Evolutionary conservation across 2,329 filamentous ascomycete genomes (phyloP).

Genomic region (Penicillium sp.): DNA sequence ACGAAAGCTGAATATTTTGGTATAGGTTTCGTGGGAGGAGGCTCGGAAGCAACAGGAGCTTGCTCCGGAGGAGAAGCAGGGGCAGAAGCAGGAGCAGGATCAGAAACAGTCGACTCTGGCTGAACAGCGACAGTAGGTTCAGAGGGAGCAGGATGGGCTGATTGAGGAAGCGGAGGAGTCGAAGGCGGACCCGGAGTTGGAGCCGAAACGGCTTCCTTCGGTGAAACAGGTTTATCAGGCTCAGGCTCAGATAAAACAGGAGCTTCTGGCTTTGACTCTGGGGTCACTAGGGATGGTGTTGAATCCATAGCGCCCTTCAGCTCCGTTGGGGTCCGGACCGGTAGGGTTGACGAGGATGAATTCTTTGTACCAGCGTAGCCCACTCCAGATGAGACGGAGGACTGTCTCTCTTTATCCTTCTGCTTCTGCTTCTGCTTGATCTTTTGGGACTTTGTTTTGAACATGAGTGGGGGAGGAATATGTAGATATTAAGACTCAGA

Average conservation of each 20-base stretch:
- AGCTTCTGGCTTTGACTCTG: constrained; percentile 5
- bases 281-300: constrained; percentile 2
- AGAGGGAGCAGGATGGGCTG: neutral
- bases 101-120: neutral
- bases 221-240: neutral
- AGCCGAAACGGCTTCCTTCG: neutral
- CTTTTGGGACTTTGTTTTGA: constrained; percentile 5
- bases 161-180: neutral
- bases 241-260: constrained; percentile 1
- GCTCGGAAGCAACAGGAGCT: neutral
- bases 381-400: neutral
- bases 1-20: neutral
- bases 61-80: neutral
- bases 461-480: neutral
- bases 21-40: neutral
- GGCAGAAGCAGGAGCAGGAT: constrained; percentile 2
- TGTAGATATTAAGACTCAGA: neutral
- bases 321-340: neutral
- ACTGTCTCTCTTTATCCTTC: constrained; percentile 2
- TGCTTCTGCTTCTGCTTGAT: constrained; percentile 15
- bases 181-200: neutral
- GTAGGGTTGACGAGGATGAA: constrained; percentile 5
- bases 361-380: neutral
- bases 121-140: neutral
- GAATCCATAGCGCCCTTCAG: neutral